Evolutionary conservation across 805 yeast genomes (phyloP).

Genomic region (Ogataea saltuana): DNA sequence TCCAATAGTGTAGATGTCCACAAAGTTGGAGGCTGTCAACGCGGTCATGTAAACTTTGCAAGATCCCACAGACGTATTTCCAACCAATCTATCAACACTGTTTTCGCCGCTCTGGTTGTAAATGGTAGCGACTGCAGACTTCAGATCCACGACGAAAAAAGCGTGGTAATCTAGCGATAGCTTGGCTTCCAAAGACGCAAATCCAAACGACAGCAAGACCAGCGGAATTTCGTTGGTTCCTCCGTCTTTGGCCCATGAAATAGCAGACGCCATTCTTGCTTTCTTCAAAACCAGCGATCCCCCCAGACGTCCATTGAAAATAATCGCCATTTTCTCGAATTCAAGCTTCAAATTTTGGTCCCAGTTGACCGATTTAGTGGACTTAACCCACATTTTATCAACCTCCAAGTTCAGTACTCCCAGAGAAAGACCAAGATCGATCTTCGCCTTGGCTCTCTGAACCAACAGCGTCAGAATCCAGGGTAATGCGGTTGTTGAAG

Average conservation of each 20-base stretch:
- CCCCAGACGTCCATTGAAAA: constrained; percentile 77
- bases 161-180: constrained; percentile 83
- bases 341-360: constrained; percentile 70
- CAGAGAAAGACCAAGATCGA: constrained; percentile 82
- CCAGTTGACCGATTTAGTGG: constrained; percentile 66
- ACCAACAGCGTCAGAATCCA: constrained; percentile 67
- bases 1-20: constrained; percentile 74
- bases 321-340: constrained; percentile 49
- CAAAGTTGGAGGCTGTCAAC: constrained; percentile 77
- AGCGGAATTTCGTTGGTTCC: constrained; percentile 58
- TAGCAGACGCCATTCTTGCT: constrained; percentile 59
- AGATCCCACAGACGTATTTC: constrained; percentile 48
- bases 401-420: constrained; percentile 61
- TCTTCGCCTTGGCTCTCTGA: constrained; percentile 49
- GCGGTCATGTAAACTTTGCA: constrained; percentile 74
- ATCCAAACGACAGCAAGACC: constrained; percentile 58
- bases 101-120: constrained; percentile 64
- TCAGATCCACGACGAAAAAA: constrained; percentile 63
- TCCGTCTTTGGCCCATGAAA: constrained; percentile 62
- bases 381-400: constrained; percentile 66
- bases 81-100: constrained; percentile 62
- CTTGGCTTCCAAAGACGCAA: constrained; percentile 57
- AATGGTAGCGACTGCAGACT: constrained; percentile 51
- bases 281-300: constrained; percentile 58
- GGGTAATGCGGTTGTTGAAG: constrained; percentile 67